phyloP scores from a whole-genome alignment of 495 filamentous ascomycete species.

The Clohesyomyces aquaticus region DNA sequence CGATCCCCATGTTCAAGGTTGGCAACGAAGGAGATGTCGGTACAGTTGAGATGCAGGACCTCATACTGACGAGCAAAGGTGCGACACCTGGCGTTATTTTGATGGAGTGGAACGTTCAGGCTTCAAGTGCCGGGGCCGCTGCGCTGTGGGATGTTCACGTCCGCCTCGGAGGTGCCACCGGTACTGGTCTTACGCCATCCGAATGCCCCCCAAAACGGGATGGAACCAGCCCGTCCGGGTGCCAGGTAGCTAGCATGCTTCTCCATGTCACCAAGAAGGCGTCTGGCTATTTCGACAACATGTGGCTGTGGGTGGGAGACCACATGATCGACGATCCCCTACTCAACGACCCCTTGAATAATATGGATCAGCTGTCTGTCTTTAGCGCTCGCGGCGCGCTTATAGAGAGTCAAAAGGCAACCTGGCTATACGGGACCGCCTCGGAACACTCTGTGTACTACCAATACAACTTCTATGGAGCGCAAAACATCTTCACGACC shows the following conservation, averaged over 20 bases:
- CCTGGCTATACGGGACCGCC: slow-evolving; percentile 16
- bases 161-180: no score
- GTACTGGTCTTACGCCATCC: no score
- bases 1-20: slow-evolving; percentile 5
- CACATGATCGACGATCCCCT: slow-evolving; percentile 11
- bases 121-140: no score
- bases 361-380: slow-evolving; percentile 11
- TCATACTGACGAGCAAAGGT: slow-evolving; percentile 5
- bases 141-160: no score
- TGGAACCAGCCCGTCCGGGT: no score
- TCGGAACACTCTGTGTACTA: slow-evolving; percentile 15
- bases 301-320: slow-evolving; percentile 17
- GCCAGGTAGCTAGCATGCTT: no score
- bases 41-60: slow-evolving; percentile 11
- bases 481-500: not conserved
- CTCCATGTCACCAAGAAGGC: slow-evolving; percentile 3
- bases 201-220: no score
- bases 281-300: slow-evolving; percentile 18
- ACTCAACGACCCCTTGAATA: no score
- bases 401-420: slow-evolving; percentile 7
- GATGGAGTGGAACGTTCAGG: no score
- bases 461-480: slow-evolving; percentile 9
- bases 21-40: slow-evolving; percentile 20
- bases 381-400: slow-evolving; percentile 16
- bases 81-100: no score